These are phyloP conservation scores for Amylocystis lapponica DNA, from an alignment of 768 basidiomycete genomes.

Conservation along the genomic window DNA sequence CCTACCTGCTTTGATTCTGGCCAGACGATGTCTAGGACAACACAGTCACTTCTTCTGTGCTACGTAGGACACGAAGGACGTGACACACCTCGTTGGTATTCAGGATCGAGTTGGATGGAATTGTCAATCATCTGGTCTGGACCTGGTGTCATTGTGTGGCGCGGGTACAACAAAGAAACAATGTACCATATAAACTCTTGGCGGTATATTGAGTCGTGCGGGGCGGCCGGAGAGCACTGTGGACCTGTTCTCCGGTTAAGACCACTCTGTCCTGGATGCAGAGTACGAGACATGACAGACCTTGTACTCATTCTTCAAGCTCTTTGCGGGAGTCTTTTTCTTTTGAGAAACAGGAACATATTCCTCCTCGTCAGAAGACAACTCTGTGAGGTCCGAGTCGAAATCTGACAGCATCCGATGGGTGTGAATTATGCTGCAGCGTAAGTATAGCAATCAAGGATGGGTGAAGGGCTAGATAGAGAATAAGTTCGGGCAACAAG, in stretches of 20 bases:
- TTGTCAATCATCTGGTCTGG: constrained; percentile 44
- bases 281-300: constrained; percentile 5
- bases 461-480: too few species aligned
- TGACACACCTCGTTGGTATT: constrained; percentile 55
- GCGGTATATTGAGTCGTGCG: constrained; percentile 37
- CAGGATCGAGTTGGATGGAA: constrained; percentile 52
- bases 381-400: constrained; percentile 43
- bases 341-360: constrained; percentile 22
- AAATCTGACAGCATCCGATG: constrained; percentile 32
- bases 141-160: neutral
- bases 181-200: constrained; percentile 39
- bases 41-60: neutral
- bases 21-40: constrained; percentile 57
- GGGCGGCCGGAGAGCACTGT: constrained; percentile 30
- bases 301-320: constrained; percentile 23
- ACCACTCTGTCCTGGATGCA: too few species aligned
- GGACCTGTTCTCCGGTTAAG: too few species aligned
- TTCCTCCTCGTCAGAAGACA: constrained; percentile 37
- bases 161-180: neutral
- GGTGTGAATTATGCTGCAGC: too few species aligned
- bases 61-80: neutral
- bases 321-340: constrained; percentile 21
- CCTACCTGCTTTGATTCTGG: constrained; percentile 50
- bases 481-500: too few species aligned
- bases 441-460: too few species aligned